A percentile compares a stretch with the other conserved stretches of the same genome.
Evolutionary conservation across 2,329 filamentous ascomycete species (phyloP).

Genomic region (Chrysosporium queenslandicum): DNA sequence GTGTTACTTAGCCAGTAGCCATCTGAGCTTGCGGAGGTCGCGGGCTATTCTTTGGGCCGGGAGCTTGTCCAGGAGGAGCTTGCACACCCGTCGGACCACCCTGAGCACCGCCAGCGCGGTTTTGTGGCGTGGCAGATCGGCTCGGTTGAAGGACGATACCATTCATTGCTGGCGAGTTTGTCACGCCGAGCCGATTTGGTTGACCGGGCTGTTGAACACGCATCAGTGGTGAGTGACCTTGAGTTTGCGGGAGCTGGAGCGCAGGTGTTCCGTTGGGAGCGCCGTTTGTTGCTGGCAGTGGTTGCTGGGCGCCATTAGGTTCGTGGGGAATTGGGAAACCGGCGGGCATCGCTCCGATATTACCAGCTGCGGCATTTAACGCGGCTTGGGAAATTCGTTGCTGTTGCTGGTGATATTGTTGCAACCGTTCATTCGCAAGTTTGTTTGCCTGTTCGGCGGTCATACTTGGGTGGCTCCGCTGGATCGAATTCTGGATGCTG

Average conservation of each 20-base stretch:
- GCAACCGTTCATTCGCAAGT: conserved; percentile 43
- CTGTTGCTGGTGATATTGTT: conserved; percentile 39
- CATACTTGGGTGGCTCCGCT: conserved; percentile 43
- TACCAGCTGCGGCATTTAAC: conserved; percentile 44
- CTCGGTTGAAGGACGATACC: conserved; percentile 35
- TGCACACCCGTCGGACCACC: conserved; percentile 22
- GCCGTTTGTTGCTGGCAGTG: conserved; percentile 24
- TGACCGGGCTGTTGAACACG: conserved; percentile 39
- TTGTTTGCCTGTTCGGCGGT: conserved; percentile 46
- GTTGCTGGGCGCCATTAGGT: conserved; percentile 22
- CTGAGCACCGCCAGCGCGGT: conserved; percentile 36
- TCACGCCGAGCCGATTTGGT: conserved; percentile 34
- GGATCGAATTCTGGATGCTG: conserved; percentile 44
- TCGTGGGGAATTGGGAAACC: conserved; percentile 35
- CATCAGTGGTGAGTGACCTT: conserved; percentile 46
- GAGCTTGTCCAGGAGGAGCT: conserved; percentile 12
- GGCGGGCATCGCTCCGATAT: conserved; percentile 33
- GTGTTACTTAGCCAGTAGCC: conserved; percentile 26
- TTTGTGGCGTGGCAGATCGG: conserved; percentile 39
- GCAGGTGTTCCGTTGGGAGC: conserved; percentile 28
- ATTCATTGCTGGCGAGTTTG: conserved; percentile 38
- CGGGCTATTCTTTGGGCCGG: conserved; percentile 34
- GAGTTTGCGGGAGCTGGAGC: conserved; percentile 40
- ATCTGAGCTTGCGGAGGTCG: conserved; percentile 35
- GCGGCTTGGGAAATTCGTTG: conserved; percentile 43